These are phyloP conservation scores for Scheffersomyces coipomensis DNA, from an alignment of 805 yeast species.

Conservation along the genomic window DNA sequence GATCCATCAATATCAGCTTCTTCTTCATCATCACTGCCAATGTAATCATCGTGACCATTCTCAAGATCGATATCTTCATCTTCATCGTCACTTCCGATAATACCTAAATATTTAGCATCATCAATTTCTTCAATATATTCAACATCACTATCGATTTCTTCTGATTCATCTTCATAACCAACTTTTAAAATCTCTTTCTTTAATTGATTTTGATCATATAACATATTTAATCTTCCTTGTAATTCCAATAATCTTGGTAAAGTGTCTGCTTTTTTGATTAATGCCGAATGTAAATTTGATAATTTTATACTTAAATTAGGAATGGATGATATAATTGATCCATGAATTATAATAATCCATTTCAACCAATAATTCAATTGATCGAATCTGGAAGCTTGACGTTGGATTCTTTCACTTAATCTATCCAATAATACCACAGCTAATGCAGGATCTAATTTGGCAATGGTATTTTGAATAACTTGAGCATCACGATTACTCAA, in stretches of 20 bases:
- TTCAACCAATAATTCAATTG: constrained; percentile 55
- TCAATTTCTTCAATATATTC: constrained; percentile 72
- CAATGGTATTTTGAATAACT: constrained; percentile 49
- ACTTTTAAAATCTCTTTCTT: constrained; percentile 37
- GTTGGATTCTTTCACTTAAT: constrained; percentile 49
- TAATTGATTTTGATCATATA: constrained; percentile 42
- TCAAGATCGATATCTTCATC: constrained; percentile 16
- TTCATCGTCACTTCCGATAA: constrained; percentile 18
- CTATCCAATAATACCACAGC: constrained; percentile 52
- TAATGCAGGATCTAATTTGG: constrained; percentile 47
- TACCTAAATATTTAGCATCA: constrained; percentile 34
- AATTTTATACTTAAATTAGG: constrained; percentile 44
- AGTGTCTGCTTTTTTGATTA: constrained; percentile 47
- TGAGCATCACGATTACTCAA: constrained; percentile 53
- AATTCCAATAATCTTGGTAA: constrained; percentile 51
- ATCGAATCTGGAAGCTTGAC: constrained; percentile 50
- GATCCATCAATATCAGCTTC: constrained; percentile 7
- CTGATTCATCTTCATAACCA: constrained; percentile 22
- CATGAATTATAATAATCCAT: constrained; percentile 56
- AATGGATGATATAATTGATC: constrained; percentile 46
- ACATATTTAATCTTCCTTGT: constrained; percentile 48
- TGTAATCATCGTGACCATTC: constrained; percentile 13
- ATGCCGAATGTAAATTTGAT: constrained; percentile 45
- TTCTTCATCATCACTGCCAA: constrained; percentile 10
- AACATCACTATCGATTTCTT: constrained; percentile 48